A percentile compares a stretch with the other conserved stretches of the same genome.
These are phyloP conservation scores for Hirschfeldia incana DNA, from an alignment of 345 rosid genomes.

Conservation along the genomic window DNA sequence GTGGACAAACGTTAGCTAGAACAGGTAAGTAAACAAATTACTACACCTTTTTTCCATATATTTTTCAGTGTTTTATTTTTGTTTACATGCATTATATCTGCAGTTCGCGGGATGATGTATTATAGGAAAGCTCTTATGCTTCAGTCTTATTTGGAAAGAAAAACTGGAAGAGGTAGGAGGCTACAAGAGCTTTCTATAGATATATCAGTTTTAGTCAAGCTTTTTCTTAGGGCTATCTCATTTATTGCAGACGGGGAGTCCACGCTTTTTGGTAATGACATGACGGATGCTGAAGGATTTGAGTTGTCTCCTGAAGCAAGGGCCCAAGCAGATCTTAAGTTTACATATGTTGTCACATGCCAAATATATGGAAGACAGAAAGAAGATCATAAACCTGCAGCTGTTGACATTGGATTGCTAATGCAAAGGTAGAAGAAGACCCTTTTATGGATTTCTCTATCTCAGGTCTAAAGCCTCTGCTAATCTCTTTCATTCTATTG, in stretches of 20 bases:
- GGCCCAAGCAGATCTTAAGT: conserved; percentile 86
- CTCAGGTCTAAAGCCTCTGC: conserved; percentile 14
- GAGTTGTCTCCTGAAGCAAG: conserved; percentile 91
- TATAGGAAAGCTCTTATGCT: conserved; percentile 98
- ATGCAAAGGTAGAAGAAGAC: conserved; percentile 77
- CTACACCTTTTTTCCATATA: conserved; percentile 2
- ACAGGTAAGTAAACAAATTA: conserved; percentile 56
- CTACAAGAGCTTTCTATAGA: conserved; percentile 9
- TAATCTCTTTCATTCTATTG: conserved; percentile 29
- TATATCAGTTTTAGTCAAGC: conserved; percentile 4
- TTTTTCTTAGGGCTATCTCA: conserved; percentile 26
- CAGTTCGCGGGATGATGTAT: conserved; percentile 99
- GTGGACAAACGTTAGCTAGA: conserved; percentile 95
- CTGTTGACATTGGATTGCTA: conserved; percentile 84
- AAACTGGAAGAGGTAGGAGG: conserved; percentile 60
- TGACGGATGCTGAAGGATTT: conserved; percentile 71
- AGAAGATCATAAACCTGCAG: conserved; percentile 92
- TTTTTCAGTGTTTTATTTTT: conserved; percentile 2
- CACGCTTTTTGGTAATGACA: conserved; percentile 48
- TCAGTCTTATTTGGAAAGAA: conserved; percentile 81
- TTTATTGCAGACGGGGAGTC: conserved; percentile 66
- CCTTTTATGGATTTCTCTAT: background rate
- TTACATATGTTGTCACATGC: conserved; percentile 92
- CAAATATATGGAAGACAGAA: conserved; percentile 98
- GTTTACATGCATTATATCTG: conserved; percentile 25